Base-by-base conservation (phyloP, 257 asterid species). In the Echium plantagineum region DNA sequence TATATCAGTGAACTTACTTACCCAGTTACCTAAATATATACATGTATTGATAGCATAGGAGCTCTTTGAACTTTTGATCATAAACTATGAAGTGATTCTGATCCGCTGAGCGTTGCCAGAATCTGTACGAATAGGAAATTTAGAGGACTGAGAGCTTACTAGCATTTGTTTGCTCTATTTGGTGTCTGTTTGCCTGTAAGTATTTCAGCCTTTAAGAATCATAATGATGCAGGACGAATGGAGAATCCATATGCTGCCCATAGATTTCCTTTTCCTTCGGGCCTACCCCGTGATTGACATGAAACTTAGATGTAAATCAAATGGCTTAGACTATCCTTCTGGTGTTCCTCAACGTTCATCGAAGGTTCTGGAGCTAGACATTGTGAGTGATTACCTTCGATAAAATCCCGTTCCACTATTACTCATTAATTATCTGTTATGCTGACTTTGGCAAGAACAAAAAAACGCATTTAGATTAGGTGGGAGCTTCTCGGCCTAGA, bases 401-500 rank as follows among this genome's bases (percentile, higher is more conserved):
- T 22, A 66, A 20, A 38, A 17, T 17, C 20, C 35, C 30, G 3
- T 17, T 20, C 5, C 16, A 20, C 15, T 5, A 15, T 15, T 35
- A 19, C 22, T 38, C 8, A 20, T 59, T 60, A 26, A 35, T 0
- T 47, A 35, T 56, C 66, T 19, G 62, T 61, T 67, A 65, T 7
- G 22, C 51, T 31, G 21, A 22, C 22, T 49, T 19, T 57, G 22
- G 57, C 12, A 4, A 24, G 55, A 22, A 60, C 58, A 32, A 19
- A 55, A 55, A 65, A 63, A 38, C 35, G 21, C 55, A 54, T 55
- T 86, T 28, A 89, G 99, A 63, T 89, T 56, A 81, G 86, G 75
- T 89, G 99, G 96, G 89, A 93, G 82, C 95, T 93, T 46, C 84
- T 74, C 66, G 99, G 99, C 28, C 70, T 93, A 57, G 97, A 93